Percentiles rank a stretch among this genome's conserved stretches.
Evolutionary conservation across 805 yeast species (phyloP).

Genomic region (Saccharomycopsis malanga): DNA sequence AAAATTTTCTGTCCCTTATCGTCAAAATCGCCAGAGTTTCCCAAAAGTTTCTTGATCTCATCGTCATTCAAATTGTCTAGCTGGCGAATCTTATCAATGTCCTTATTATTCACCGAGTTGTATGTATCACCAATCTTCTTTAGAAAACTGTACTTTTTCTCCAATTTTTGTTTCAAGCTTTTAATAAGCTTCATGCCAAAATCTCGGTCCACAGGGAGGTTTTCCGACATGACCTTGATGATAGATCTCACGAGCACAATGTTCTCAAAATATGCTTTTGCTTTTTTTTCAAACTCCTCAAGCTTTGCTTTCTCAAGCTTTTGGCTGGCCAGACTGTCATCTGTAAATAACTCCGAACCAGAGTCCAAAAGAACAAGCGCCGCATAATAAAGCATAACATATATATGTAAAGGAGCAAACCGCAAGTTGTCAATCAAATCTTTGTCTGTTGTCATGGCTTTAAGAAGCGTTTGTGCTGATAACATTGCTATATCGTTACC

Average conservation of each 20-base stretch:
- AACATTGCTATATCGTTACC: conserved; percentile 43
- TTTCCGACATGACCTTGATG: conserved; percentile 35
- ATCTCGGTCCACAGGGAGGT: conserved; percentile 45
- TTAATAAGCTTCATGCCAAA: conserved; percentile 42
- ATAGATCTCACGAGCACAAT: conserved; percentile 39
- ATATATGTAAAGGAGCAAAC: conserved; percentile 68
- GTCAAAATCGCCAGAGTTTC: conserved; percentile 18
- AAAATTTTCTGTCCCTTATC: conserved; percentile 29
- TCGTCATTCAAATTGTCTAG: conserved; percentile 23
- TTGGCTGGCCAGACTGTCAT: background rate
- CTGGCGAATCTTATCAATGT: conserved; percentile 22
- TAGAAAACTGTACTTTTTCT: conserved; percentile 26
- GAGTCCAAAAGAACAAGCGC: conserved; percentile 49
- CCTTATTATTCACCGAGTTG: conserved; percentile 22
- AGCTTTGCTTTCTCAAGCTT: conserved; percentile 24
- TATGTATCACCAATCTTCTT: conserved; percentile 21
- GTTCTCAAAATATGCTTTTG: conserved; percentile 30
- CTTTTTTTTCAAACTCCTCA: conserved; percentile 26
- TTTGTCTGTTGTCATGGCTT: conserved; percentile 49
- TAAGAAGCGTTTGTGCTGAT: conserved; percentile 58
- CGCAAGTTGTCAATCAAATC: conserved; percentile 50
- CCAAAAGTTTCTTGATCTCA: conserved; percentile 19
- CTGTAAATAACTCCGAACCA: conserved; percentile 22
- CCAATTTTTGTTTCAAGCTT: conserved; percentile 26
- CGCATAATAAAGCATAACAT: conserved; percentile 64